Evolutionary conservation across 116 monocot genomes (phyloP).

Genomic region (Trichopus zeylanicus): DNA sequence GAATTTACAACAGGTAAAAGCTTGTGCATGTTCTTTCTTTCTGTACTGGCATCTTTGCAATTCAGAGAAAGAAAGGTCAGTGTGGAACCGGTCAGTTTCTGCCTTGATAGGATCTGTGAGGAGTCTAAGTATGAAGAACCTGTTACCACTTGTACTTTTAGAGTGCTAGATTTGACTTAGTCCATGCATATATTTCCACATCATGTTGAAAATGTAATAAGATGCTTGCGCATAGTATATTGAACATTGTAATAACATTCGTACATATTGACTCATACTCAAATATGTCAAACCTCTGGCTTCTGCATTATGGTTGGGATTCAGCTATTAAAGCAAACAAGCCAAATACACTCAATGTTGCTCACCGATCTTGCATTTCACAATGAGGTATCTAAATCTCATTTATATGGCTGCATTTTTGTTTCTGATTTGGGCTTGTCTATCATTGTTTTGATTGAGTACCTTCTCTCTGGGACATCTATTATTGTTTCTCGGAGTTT

Average conservation of each 20-base stretch:
- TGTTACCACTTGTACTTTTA: neutral
- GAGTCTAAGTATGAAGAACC: constrained; percentile 18
- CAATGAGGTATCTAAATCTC: neutral
- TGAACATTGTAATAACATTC: too few species aligned
- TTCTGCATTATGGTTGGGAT: too few species aligned
- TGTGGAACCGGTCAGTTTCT: neutral
- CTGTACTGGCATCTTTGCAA: neutral
- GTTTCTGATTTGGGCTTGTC: neutral
- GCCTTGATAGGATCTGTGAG: constrained; percentile 16
- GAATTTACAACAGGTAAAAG: constrained; percentile 29
- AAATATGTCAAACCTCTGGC: too few species aligned
- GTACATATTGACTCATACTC: too few species aligned
- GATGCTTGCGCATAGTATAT: too few species aligned
- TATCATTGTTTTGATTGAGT: constrained; percentile 1
- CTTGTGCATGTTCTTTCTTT: neutral
- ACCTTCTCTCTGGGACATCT: constrained; percentile 23
- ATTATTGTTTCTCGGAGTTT: constrained; percentile 8
- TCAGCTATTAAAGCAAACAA: neutral
- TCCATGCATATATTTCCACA: too few species aligned
- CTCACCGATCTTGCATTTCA: neutral
- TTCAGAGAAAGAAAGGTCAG: neutral
- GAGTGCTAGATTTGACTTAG: constrained; percentile 1
- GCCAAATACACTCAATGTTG: neutral
- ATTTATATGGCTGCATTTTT: neutral
- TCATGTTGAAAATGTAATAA: too few species aligned